Evolutionary conservation across 768 basidiomycete species (phyloP).

Genomic region (Boletus insuetus): DNA sequence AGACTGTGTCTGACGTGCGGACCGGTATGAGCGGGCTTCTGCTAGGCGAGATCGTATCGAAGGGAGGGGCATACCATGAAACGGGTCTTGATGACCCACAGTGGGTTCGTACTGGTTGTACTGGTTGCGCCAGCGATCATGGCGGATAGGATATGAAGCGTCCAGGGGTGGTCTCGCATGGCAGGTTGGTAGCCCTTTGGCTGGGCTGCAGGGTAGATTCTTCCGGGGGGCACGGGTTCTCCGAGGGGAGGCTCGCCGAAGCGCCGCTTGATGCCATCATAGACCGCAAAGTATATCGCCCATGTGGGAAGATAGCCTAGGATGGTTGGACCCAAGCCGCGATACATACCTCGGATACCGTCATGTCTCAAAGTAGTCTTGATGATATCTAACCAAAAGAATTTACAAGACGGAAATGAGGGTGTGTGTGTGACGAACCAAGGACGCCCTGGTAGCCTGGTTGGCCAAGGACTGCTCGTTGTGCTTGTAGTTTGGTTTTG

Average conservation of each 20-base stretch:
- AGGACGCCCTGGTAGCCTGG: conserved; percentile 73
- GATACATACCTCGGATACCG: conserved; percentile 88
- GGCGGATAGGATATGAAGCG: conserved; percentile 87
- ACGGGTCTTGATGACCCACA: conserved; percentile 99
- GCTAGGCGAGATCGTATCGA: background rate
- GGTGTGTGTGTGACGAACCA: conserved; percentile 44
- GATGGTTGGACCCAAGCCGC: conserved; percentile 96
- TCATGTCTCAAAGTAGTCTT: conserved; percentile 56
- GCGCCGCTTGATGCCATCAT: conserved; percentile 88
- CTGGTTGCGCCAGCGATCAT: conserved; percentile 95
- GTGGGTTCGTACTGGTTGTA: conserved; percentile 90
- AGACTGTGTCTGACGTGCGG: conserved; percentile 70
- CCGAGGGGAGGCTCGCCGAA: conserved; percentile 69
- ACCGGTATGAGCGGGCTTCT: conserved; percentile 6
- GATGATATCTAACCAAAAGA: conserved; percentile 44
- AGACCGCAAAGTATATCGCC: conserved; percentile 98
- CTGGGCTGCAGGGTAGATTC: conserved; percentile 78
- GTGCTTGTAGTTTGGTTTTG: conserved; percentile 98
- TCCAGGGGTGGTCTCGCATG: conserved; percentile 80
- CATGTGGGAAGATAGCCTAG: conserved; percentile 97
- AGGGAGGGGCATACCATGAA: conserved; percentile 77
- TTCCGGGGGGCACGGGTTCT: conserved; percentile 34
- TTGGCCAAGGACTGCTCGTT: conserved; percentile 66
- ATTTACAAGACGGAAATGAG: conserved; percentile 9
- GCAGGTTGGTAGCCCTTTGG: conserved; percentile 83